Evolutionary conservation across 306 rosid species (phyloP).

Genomic region (Notholithocarpus densiflorus): DNA sequence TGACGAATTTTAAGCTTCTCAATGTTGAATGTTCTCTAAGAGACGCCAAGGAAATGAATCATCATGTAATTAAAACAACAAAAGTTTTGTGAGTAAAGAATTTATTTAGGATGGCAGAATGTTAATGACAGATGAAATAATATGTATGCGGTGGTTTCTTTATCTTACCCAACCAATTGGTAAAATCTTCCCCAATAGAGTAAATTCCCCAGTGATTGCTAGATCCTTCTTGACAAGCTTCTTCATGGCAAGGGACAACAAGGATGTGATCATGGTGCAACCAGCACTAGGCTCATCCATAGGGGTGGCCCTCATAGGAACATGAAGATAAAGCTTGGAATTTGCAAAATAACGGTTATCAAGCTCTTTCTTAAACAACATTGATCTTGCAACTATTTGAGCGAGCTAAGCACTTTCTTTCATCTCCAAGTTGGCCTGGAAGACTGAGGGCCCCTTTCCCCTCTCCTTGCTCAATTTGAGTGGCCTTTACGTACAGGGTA

Average conservation of each 20-base stretch:
- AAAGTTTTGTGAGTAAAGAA: neutral
- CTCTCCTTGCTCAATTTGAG: slow-evolving; percentile 75
- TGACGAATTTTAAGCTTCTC: too few species aligned
- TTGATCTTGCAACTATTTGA: slow-evolving; percentile 76
- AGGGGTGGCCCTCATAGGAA: slow-evolving; percentile 94
- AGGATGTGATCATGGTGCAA: slow-evolving; percentile 95
- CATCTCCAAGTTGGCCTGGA: slow-evolving; percentile 99
- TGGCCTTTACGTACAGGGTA: slow-evolving; percentile 88
- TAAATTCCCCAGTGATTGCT: slow-evolving; percentile 99
- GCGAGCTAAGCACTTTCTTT: slow-evolving; percentile 99
- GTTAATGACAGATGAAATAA: neutral
- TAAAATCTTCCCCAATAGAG: slow-evolving; percentile 90
- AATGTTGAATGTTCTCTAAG: too few species aligned
- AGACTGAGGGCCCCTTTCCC: slow-evolving; percentile 69
- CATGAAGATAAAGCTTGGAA: slow-evolving; percentile 85
- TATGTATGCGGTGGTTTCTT: neutral
- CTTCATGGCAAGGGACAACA: slow-evolving; percentile 85
- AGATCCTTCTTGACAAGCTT: slow-evolving; percentile 85
- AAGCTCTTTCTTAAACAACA: slow-evolving; percentile 57
- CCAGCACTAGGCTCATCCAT: slow-evolving; percentile 99
- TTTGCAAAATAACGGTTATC: slow-evolving; percentile 68
- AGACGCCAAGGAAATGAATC: neutral
- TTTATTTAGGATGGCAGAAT: neutral
- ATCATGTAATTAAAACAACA: neutral
- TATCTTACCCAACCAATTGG: slow-evolving; percentile 97